These are phyloP conservation scores for Protomyces pachydermus DNA, from an alignment of 1,139 yeast species.

Conservation along the genomic window DNA sequence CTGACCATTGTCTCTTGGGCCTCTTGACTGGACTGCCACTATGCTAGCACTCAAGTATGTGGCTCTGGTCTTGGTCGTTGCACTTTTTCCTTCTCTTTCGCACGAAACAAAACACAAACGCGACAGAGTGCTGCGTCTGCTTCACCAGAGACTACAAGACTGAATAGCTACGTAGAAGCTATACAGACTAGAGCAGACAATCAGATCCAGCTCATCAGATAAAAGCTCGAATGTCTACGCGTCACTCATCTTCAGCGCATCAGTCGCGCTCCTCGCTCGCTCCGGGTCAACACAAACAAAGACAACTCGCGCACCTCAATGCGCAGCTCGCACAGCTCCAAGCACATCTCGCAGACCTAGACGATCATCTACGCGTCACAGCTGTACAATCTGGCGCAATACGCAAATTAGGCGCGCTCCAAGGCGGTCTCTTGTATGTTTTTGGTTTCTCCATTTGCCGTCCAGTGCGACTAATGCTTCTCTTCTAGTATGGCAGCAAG, in stretches of 20 bases:
- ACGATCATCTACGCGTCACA: constrained; percentile 52
- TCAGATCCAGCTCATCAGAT: no score
- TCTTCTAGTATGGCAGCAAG: constrained; percentile 53
- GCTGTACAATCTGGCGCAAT: constrained; percentile 55
- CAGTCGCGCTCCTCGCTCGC: constrained; percentile 12
- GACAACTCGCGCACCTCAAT: constrained; percentile 57
- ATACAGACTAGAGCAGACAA: no score
- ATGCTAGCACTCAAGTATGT: no score
- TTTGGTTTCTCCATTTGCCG: no score
- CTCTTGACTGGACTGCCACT: neutral
- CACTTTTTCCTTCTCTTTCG: neutral
- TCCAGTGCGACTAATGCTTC: neutral
- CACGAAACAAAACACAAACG: neutral
- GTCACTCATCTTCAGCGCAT: neutral
- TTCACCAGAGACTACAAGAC: no score
- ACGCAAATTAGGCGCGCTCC: constrained; percentile 55
- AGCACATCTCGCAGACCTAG: constrained; percentile 55
- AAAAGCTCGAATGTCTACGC: neutral
- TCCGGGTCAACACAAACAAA: constrained; percentile 40
- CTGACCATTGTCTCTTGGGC: neutral
- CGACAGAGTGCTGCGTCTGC: no score
- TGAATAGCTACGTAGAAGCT: no score
- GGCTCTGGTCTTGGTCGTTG: neutral
- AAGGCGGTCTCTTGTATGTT: constrained; percentile 48
- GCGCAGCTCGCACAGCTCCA: constrained; percentile 60